Percentiles rank a stretch among this genome's conserved stretches.
These are phyloP conservation scores for Rhodotorula kratochvilovae DNA, from an alignment of 768 basidiomycete genomes.

Conservation along the genomic window DNA sequence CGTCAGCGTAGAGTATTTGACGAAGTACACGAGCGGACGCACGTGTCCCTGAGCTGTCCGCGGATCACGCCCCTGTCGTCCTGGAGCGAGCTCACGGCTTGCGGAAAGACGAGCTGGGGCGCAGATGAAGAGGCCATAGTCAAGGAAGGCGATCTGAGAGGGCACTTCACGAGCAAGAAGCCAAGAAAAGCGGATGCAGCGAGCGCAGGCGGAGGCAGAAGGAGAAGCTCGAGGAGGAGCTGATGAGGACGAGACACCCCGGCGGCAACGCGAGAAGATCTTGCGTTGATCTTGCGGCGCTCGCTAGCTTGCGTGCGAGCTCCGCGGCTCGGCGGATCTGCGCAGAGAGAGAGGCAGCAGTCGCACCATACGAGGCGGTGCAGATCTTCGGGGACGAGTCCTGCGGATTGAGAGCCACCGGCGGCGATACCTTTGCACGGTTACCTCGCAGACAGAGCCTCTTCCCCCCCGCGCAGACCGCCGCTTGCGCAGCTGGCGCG, in stretches of 20 bases:
- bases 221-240: not conserved
- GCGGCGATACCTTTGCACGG: no score
- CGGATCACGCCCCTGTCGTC: slow-evolving; percentile 11
- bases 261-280: no score
- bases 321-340: no score
- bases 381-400: no score
- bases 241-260: not conserved
- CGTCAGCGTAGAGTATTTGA: not conserved
- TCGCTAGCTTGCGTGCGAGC: no score
- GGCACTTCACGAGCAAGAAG: not conserved
- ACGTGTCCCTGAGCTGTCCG: slow-evolving; percentile 18
- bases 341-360: no score
- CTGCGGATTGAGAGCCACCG: no score
- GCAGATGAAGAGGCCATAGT: not conserved
- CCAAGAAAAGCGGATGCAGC: not conserved
- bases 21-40: not conserved
- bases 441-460: no score
- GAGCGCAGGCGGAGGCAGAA: not conserved
- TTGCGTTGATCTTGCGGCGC: no score
- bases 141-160: not conserved
- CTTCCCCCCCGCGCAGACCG: no score
- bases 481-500: no score
- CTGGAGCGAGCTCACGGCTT: slow-evolving; percentile 13
- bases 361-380: no score
- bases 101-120: slow-evolving; percentile 20